Evolutionary conservation across 2,329 filamentous ascomycete species (phyloP), one percentile per base, ranked within the genome.

Genomic region (Madurella mycetomatis): DNA sequence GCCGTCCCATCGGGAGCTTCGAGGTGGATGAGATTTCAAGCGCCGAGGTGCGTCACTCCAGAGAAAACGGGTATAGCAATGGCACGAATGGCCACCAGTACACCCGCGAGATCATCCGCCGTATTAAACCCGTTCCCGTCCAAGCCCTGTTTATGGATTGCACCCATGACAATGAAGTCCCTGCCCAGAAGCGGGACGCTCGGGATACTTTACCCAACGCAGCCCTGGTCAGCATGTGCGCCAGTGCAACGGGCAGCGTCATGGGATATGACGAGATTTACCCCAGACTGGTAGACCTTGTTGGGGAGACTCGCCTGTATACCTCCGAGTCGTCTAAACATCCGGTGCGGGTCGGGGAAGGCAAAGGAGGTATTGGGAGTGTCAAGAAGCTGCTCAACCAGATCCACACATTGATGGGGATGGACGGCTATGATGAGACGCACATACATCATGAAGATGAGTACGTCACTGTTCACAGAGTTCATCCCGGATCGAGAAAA

Each of bases 181-280:
- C 94, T 0, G 90, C 92, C 1, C 92, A 99, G 71, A 96, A 96
- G 72, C 83, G 95, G 41, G 92, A 96, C 69, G 92, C 92, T 49
- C 84, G 91, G 56, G 95, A 99, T 68, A 97, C 94, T 0, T 78
- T 99, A 9, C 89, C 95, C 8, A 97, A 95, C 66, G 92, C 92
- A 47, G 94, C 94, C 5, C 79, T 99, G 4, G 92, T 97, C 39
- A 88, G 86, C 67, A 96, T 99, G 92, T 99, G 95, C 70, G 85
- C 91, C 19, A 96, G 90, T 64, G 90, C 92, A 1, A 92, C 88
- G 8, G 94, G 94, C 43, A 97, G 94, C 67, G 94, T 97, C 46
- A 96, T 97, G 85, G 94, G 94, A 1, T 97, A 96, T 65, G 94
- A 99, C 67, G 94, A 99, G 70, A 85, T 97, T 56, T 99, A 97